phyloP scores from a whole-genome alignment of 2,329 filamentous ascomycete species.

The Fusarium sterilihyphosum region DNA sequence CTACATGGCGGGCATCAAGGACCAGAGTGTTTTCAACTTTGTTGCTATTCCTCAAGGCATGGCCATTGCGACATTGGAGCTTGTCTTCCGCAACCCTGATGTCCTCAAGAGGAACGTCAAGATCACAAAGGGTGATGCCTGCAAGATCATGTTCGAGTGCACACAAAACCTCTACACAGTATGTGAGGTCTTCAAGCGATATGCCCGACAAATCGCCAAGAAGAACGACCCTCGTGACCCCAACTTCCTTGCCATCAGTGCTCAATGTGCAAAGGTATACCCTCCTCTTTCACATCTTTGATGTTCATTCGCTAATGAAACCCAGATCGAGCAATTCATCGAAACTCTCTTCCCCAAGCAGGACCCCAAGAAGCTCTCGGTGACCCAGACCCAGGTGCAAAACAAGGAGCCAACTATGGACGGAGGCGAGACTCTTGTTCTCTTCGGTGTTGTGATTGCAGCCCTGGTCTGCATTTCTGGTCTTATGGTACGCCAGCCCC shows the following conservation, averaged over 20 bases:
- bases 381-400: slow-evolving; percentile 51
- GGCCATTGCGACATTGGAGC: slow-evolving; percentile 94
- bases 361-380: slow-evolving; percentile 69
- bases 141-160: slow-evolving; percentile 88
- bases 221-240: slow-evolving; percentile 96
- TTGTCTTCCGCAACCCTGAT: slow-evolving; percentile 89
- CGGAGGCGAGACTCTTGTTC: slow-evolving; percentile 69
- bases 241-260: slow-evolving; percentile 90
- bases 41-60: slow-evolving; percentile 96
- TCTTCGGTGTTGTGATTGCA: slow-evolving; percentile 72
- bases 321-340: slow-evolving; percentile 91
- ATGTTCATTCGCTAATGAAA: slow-evolving; percentile 18
- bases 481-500: slow-evolving; percentile 75
- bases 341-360: slow-evolving; percentile 91
- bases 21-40: slow-evolving; percentile 99
- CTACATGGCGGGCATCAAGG: slow-evolving; percentile 93
- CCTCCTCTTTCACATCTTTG: neutral
- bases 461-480: slow-evolving; percentile 77
- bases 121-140: slow-evolving; percentile 95
- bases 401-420: slow-evolving; percentile 58
- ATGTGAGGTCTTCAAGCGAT: slow-evolving; percentile 83
- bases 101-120: slow-evolving; percentile 92
- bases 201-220: slow-evolving; percentile 83
- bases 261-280: slow-evolving; percentile 82
- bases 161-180: slow-evolving; percentile 88